Evolutionary conservation across 257 asterid species (phyloP).

Genomic region (Solanum sparsipilum): DNA sequence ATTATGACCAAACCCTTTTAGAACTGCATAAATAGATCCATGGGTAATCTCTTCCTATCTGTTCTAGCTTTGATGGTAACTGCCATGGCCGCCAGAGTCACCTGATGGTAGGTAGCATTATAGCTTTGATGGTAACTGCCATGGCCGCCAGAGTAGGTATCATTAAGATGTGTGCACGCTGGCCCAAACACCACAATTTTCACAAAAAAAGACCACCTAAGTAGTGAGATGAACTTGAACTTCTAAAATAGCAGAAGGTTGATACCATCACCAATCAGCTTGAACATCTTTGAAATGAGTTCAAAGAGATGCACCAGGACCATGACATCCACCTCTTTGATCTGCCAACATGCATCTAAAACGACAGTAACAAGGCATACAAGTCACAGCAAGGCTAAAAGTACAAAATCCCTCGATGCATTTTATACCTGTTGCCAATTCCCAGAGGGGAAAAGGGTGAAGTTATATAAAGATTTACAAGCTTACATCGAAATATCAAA

Average conservation of each 20-base stretch:
- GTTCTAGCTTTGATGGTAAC: not conserved
- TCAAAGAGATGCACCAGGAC: not conserved
- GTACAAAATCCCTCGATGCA: not conserved
- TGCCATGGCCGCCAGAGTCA: not conserved
- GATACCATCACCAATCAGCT: not conserved
- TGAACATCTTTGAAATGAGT: not conserved
- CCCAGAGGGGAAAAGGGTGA: not conserved
- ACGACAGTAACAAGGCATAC: not conserved
- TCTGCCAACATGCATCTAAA: not conserved
- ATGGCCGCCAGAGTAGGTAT: not conserved
- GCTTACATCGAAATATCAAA: not conserved
- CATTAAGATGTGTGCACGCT: not conserved
- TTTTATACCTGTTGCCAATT: not conserved
- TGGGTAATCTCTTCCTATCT: not conserved
- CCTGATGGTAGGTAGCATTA: not conserved
- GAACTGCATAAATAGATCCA: not conserved
- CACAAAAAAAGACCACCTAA: not conserved
- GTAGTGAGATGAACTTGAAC: too few species aligned
- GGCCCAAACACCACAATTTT: not conserved
- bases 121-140: not conserved
- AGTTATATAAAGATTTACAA: not conserved
- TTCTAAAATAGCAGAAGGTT: too few species aligned
- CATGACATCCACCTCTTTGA: not conserved
- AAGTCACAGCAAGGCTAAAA: not conserved
- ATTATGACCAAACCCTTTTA: not conserved